Base-by-base conservation (phyloP, 768 basidiomycete species). In the Strobilomyces dryophilus region DNA sequence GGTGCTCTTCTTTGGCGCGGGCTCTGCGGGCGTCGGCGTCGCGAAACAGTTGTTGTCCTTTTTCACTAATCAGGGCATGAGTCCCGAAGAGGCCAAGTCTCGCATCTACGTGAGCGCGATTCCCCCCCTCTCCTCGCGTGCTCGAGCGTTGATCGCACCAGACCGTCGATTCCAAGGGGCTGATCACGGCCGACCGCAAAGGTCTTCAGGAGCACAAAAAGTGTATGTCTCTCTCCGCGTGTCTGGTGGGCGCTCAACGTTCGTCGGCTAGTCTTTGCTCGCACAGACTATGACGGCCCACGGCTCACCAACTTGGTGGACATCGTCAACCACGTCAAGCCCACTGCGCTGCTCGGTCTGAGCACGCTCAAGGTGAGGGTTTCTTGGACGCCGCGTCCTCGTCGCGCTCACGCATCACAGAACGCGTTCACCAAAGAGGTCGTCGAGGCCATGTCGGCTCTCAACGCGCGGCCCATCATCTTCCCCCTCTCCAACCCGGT, bases 401-500 rank as follows among this genome's bases (percentile, higher is more conserved):
- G 14, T 31, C 17, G 31, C 26, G 44, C 53, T 56, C 50, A 54
- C 32, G 41, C 24, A 24, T 44, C 21, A 20, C 51, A 73, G 69
- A 73, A 72, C 39, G 85, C 85, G 1, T 92, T 92, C 73, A 78
- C 73, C 11, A 76, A 84, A 65, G 73, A 79, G 11, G 81, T 83
- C 31, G 80, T 91, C 31, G 73, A 73, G 49, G 69, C 76, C 36
- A 87, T 91, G 86, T 77, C 80, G 17, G 69, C 75, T 8, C 68
- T 84, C 42, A 90, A 89, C 69, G 60, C 69, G 17, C 79, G 80
- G 2, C 89, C 89, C n/a, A 85, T 90, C 72, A 80, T 91, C 63
- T 89, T 92, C 73, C 87, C 89, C 32, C 78, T 91, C 1, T 87
- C 85, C 32, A 91, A 91, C 66, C 89, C 89, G 12, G 73, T 83